Conservation (phyloP, 2,329 filamentous ascomycete species). For the Tolypocladium amazonense region DNA sequence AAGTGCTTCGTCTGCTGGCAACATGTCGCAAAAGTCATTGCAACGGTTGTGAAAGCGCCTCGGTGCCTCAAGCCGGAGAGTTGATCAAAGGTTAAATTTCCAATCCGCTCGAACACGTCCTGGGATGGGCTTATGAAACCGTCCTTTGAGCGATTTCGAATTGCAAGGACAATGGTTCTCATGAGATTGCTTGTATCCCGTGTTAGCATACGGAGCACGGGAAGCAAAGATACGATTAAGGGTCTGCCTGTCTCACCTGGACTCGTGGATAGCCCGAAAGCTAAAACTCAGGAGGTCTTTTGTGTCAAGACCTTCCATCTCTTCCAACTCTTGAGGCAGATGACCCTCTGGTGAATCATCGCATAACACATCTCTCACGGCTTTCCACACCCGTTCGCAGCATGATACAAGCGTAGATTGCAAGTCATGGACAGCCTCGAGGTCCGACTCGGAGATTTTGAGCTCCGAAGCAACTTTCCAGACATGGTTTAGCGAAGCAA, state of each 20-base stretch:
- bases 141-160: slow-evolving; percentile 32
- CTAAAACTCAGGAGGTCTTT: slow-evolving; percentile 92
- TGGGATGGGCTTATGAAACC: slow-evolving; percentile 36
- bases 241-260: slow-evolving; percentile 49
- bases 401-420: slow-evolving; percentile 47
- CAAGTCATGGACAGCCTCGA: slow-evolving; percentile 25
- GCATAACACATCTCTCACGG: slow-evolving; percentile 70
- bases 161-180: slow-evolving; percentile 47
- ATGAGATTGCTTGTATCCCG: slow-evolving; percentile 52
- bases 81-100: slow-evolving; percentile 69
- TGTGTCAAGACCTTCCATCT: slow-evolving; percentile 60
- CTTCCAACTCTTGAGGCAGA: slow-evolving; percentile 64
- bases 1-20: slow-evolving; percentile 54
- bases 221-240: background rate
- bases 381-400: slow-evolving; percentile 64
- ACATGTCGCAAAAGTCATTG: slow-evolving; percentile 74
- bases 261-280: slow-evolving; percentile 90
- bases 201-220: background rate
- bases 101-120: slow-evolving; percentile 53
- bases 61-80: slow-evolving; percentile 76
- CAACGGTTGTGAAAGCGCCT: slow-evolving; percentile 88
- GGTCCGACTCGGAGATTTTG: slow-evolving; percentile 24
- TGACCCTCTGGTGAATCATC: slow-evolving; percentile 92
- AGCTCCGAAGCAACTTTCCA: slow-evolving; percentile 39
- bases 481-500: slow-evolving; percentile 52